Evolutionary conservation across 2,329 filamentous ascomycete species (phyloP).

Genomic region (Penicillium sp.): DNA sequence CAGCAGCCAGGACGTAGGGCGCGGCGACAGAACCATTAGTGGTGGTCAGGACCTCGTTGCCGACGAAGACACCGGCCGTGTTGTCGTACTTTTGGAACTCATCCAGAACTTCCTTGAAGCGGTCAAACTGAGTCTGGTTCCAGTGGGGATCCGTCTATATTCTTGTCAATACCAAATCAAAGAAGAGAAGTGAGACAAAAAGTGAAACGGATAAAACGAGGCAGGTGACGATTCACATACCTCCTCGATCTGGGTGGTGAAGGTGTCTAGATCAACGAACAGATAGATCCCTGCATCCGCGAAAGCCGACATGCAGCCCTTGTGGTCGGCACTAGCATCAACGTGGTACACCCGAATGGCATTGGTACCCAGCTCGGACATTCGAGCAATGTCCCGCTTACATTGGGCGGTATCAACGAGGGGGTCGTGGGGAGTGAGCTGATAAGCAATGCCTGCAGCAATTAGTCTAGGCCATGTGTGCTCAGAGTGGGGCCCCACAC

Average conservation of each 20-base stretch:
- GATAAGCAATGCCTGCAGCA: constrained; percentile 72
- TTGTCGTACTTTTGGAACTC: constrained; percentile 78
- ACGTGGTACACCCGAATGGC: constrained; percentile 89
- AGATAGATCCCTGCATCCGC: constrained; percentile 80
- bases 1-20: constrained; percentile 81
- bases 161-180: constrained; percentile 4
- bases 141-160: constrained; percentile 65
- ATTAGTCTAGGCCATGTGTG: constrained; percentile 1
- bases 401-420: constrained; percentile 77
- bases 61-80: constrained; percentile 80
- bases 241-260: constrained; percentile 49
- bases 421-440: constrained; percentile 71
- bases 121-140: constrained; percentile 72
- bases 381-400: constrained; percentile 72
- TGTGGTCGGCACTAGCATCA: constrained; percentile 71
- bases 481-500: constrained; percentile 17
- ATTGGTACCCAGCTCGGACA: constrained; percentile 81
- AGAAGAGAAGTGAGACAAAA: not conserved
- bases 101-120: constrained; percentile 74
- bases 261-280: constrained; percentile 74
- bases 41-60: constrained; percentile 74
- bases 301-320: constrained; percentile 80
- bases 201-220: not conserved
- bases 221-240: constrained; percentile 26
- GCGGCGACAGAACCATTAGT: constrained; percentile 65